Evolutionary conservation across 2,329 filamentous ascomycete genomes (phyloP).

Genomic region (Clonostachys rhizophaga): DNA sequence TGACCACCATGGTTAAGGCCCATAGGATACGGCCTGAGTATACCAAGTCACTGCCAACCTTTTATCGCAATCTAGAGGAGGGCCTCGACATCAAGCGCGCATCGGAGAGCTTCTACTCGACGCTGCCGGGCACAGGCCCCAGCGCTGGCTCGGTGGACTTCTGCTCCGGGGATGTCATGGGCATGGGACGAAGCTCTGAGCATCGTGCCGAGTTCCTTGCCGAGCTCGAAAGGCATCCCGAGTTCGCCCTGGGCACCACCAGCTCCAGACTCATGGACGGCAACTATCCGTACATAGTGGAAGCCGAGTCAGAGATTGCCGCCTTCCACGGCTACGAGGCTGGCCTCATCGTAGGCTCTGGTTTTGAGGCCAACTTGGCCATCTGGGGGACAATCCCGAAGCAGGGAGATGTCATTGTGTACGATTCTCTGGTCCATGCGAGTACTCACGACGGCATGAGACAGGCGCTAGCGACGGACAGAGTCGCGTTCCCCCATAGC

Average conservation of each 20-base stretch:
- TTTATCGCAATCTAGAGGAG: no score
- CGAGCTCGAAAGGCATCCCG: background rate
- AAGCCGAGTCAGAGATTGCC: conserved; percentile 37
- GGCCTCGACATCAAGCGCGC: no score
- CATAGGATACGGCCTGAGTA: no score
- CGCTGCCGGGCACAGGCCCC: conserved; percentile 34
- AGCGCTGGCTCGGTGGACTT: conserved; percentile 70
- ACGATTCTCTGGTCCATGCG: conserved; percentile 64
- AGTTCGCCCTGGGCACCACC: conserved; percentile 37
- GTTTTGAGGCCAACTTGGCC: conserved; percentile 48
- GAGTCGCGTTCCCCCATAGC: conserved; percentile 41
- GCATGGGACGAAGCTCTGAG: conserved; percentile 51
- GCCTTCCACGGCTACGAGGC: conserved; percentile 37
- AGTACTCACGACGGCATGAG: conserved; percentile 62
- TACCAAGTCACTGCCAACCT: no score
- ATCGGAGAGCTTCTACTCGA: background rate
- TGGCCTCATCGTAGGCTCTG: conserved; percentile 57
- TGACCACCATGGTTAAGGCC: no score
- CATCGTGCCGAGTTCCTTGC: conserved; percentile 61
- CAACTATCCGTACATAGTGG: conserved; percentile 27
- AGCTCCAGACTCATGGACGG: conserved; percentile 50
- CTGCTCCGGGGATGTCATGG: conserved; percentile 76
- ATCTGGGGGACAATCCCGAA: conserved; percentile 44
- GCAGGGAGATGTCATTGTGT: conserved; percentile 50
- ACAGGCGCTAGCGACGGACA: conserved; percentile 42